Evolutionary conservation across 768 basidiomycete genomes (phyloP), one percentile per base, ranked within the genome.

Genomic region (Rhodotorula graminis): DNA sequence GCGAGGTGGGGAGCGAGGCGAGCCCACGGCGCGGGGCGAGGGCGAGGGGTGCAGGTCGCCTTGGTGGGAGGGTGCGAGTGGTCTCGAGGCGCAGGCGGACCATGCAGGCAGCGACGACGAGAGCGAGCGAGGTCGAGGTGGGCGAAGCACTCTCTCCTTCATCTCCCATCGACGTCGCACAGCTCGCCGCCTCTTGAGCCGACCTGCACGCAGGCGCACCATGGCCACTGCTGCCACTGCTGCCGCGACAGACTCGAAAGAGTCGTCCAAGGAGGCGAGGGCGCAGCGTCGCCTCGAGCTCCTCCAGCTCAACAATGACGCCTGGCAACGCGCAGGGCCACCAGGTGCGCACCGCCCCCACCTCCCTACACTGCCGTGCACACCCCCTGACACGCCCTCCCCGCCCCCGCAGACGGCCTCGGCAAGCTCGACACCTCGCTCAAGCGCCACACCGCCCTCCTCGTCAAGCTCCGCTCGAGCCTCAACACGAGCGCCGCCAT

Each of bases 401-500:
- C 37, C n/a, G 19, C 16, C 25, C 16, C 25, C 7, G 21, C 56
- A 76, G 75, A 70, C 3, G 65, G 65, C 23, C 72, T 76, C 44
- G 77, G 75, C 50, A 75, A 75, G 61, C 84, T 93, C 33, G 96
- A 98, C 81, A 93, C 96, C 7, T 97, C 96, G 57, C 82, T 99
- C 69, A 98, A 92, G 82, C 89, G 93, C 14, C 94, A 99, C 82
- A 97, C 93, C 3, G 91, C 93, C 12, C 86, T 98, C 73, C 93
- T 96, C 75, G 98, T 95, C 81, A 89, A 91, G 58, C 89, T 97
- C 77, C 88, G 90, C 59, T 91, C 90, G 79, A 91, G 92, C 27
- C 85, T 98, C 78, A 79, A 82, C 42, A 74, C 80, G 19, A 78
- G 80, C 16, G 80, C 81, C 0, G 67, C 80, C 19, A 46, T 76